These are phyloP conservation scores for Syncephalastrum racemosum DNA, from an alignment of 371 early-diverging fungal species.

Conservation along the genomic window DNA sequence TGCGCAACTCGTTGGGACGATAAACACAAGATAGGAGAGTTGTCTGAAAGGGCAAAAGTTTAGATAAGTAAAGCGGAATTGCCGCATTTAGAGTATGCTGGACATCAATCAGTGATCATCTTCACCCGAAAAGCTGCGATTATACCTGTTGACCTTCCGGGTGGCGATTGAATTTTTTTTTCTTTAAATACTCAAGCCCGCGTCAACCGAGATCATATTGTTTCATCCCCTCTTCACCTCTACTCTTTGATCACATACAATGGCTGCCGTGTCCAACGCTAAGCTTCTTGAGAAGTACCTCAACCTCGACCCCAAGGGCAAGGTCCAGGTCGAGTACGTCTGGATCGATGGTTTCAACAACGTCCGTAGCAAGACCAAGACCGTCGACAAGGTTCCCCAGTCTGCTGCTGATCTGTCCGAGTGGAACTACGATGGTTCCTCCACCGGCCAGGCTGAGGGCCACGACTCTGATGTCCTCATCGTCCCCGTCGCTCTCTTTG, in stretches of 20 bases:
- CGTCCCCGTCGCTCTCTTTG: slow-evolving; percentile 54
- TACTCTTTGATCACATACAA: slow-evolving; percentile 3
- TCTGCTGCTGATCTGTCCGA: slow-evolving; percentile 48
- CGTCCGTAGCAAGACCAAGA: slow-evolving; percentile 51
- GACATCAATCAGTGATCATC: slow-evolving; percentile 1
- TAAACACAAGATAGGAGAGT: slow-evolving; percentile 8
- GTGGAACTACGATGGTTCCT: slow-evolving; percentile 68
- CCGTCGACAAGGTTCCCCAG: slow-evolving; percentile 42
- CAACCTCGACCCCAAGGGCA: slow-evolving; percentile 50
- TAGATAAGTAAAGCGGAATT: slow-evolving; percentile 8
- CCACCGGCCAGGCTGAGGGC: slow-evolving; percentile 62
- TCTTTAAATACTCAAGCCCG: not conserved
- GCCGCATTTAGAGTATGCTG: slow-evolving; percentile 2
- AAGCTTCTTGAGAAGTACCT: slow-evolving; percentile 55
- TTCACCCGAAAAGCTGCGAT: slow-evolving; percentile 7
- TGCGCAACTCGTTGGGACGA: too few species aligned
- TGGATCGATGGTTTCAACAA: slow-evolving; percentile 59
- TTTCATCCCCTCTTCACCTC: slow-evolving; percentile 1
- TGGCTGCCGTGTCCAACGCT: slow-evolving; percentile 45
- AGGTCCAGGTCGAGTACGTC: slow-evolving; percentile 59
- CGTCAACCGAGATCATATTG: slow-evolving; percentile 3
- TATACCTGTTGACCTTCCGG: slow-evolving; percentile 1
- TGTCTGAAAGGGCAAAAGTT: slow-evolving; percentile 1
- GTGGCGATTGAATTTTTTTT: slow-evolving; percentile 2
- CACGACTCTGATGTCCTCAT: slow-evolving; percentile 63